Evolutionary conservation across 345 rosid genomes (phyloP).

Genomic region (Fremontodendron californicum): DNA sequence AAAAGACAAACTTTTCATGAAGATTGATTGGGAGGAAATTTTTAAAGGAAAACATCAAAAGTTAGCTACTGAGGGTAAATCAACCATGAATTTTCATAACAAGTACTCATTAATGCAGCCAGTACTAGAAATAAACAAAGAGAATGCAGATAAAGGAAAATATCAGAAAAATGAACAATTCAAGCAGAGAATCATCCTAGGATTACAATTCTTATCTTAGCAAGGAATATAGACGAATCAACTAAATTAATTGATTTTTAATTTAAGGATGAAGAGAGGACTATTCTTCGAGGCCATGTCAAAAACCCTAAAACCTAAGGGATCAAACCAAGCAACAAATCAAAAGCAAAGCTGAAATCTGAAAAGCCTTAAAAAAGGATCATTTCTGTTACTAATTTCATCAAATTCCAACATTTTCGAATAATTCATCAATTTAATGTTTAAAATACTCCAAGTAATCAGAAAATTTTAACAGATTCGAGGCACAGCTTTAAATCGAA

Average conservation of each 20-base stretch:
- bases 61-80: not conserved
- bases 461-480: not conserved
- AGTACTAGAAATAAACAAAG: not conserved
- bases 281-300: no score
- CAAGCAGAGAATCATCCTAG: no score
- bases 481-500: not conserved
- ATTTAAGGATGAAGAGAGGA: no score
- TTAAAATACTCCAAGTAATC: not conserved
- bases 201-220: no score
- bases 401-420: not conserved
- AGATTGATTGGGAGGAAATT: not conserved
- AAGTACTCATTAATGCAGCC: not conserved
- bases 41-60: no score
- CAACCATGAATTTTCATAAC: not conserved
- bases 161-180: not conserved
- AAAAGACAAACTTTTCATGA: not conserved
- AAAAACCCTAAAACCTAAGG: no score
- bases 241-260: no score
- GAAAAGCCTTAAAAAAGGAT: not conserved
- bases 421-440: not conserved
- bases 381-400: not conserved
- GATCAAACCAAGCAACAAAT: no score
- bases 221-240: no score
- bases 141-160: not conserved
- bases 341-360: not conserved